Percentiles rank a stretch among this genome's conserved stretches.
These are phyloP conservation scores for Beauveria sp. DNA, from an alignment of 2,329 filamentous ascomycete species.

Conservation along the genomic window DNA sequence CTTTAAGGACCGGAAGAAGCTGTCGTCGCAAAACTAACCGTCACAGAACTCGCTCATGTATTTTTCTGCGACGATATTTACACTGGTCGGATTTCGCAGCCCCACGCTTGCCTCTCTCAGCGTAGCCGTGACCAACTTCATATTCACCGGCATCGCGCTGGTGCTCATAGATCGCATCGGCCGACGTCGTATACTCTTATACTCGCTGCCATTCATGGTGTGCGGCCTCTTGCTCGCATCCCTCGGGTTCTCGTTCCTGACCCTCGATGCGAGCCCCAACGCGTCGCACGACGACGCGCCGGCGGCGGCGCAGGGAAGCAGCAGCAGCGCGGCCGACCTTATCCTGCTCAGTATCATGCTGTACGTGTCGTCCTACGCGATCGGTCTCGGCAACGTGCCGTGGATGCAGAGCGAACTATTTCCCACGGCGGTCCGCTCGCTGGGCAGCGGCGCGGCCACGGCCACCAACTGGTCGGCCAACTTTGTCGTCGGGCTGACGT, in stretches of 20 bases:
- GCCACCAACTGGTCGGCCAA: conserved; percentile 85
- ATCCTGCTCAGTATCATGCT: conserved; percentile 71
- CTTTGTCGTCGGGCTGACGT: conserved; percentile 77
- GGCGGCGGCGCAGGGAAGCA: neutral
- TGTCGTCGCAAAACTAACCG: neutral
- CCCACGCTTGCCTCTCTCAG: conserved; percentile 74
- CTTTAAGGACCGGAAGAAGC: neutral
- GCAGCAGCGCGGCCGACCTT: conserved; percentile 36
- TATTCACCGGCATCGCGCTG: conserved; percentile 70
- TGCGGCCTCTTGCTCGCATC: conserved; percentile 63
- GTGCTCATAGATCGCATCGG: conserved; percentile 73
- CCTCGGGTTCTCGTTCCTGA: conserved; percentile 61
- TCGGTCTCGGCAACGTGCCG: conserved; percentile 84
- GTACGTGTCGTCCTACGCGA: conserved; percentile 79
- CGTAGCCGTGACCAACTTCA: conserved; percentile 75
- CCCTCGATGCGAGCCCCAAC: conserved; percentile 26
- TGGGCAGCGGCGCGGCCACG: conserved; percentile 67
- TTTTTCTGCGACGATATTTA: conserved; percentile 77
- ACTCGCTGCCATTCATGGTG: conserved; percentile 79
- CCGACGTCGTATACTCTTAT: conserved; percentile 70
- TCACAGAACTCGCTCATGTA: conserved; percentile 81
- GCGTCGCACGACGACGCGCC: neutral
- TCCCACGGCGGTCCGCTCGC: conserved; percentile 62
- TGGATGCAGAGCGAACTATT: conserved; percentile 97
- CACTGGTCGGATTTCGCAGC: conserved; percentile 66